Conservation (phyloP, 768 basidiomycete genomes). For the Clitopilus hobsonii region DNA sequence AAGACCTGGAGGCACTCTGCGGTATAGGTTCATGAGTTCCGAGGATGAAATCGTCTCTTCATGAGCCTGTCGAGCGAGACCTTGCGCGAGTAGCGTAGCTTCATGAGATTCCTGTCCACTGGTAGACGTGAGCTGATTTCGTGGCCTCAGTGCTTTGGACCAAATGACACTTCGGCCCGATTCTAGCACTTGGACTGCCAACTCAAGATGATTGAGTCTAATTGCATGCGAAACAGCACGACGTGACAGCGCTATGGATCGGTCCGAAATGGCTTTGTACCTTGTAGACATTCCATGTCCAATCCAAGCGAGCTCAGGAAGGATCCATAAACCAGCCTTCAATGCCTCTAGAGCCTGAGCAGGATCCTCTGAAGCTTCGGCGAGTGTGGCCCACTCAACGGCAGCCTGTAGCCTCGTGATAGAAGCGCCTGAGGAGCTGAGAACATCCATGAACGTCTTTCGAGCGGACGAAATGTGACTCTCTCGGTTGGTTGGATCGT, state of each 20-base stretch:
- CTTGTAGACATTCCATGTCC: neutral
- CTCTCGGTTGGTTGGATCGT: neutral
- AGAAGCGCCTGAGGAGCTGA: neutral
- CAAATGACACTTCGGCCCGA: conserved; percentile 23
- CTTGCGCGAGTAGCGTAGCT: neutral
- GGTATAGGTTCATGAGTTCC: neutral
- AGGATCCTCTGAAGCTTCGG: neutral
- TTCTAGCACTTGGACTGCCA: conserved; percentile 30
- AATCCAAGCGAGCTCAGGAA: neutral
- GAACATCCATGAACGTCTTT: neutral
- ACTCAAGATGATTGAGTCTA: conserved; percentile 10
- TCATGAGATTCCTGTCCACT: neutral
- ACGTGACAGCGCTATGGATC: neutral
- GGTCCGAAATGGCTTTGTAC: neutral
- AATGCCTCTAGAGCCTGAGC: neutral
- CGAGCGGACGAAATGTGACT: neutral
- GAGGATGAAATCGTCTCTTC: neutral
- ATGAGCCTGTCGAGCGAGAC: neutral
- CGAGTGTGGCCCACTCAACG: neutral
- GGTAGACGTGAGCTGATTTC: conserved; percentile 10
- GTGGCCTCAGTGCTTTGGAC: conserved; percentile 19
- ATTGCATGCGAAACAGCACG: conserved; percentile 21
- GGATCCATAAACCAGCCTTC: neutral
- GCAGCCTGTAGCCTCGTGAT: neutral
- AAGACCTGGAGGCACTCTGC: neutral